Evolutionary conservation across 116 monocot species (phyloP).

Genomic region (Posidonia oceanica): DNA sequence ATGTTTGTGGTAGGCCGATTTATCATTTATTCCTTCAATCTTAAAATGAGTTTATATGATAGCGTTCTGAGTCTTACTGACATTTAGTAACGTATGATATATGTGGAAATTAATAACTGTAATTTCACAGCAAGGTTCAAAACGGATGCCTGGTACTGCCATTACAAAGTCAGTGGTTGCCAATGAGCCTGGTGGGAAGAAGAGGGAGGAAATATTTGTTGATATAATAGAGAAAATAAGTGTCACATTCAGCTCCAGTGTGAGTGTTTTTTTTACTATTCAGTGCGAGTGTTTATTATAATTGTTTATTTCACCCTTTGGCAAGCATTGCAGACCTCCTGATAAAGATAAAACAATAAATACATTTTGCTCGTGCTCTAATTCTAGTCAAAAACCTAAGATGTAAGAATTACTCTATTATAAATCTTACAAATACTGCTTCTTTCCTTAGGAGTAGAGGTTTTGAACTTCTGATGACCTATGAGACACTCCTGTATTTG

Average conservation of each 20-base stretch:
- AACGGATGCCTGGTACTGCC: constrained; percentile 94
- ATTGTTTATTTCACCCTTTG: neutral
- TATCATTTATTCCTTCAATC: neutral
- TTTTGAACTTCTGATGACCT: too few relatives aligned
- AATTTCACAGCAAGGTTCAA: constrained; percentile 79
- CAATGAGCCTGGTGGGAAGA: constrained; percentile 80
- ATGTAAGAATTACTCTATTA: too few relatives aligned
- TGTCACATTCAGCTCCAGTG: constrained; percentile 97
- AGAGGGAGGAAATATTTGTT: constrained; percentile 98
- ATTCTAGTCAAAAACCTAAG: too few relatives aligned
- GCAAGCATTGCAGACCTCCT: too few relatives aligned
- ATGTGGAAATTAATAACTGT: neutral
- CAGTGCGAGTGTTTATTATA: constrained; percentile 56
- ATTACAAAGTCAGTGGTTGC: constrained; percentile 96
- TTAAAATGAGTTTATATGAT: neutral
- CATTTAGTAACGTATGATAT: neutral
- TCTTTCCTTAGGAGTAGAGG: too few relatives aligned
- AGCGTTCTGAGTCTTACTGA: neutral
- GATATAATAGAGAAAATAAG: constrained; percentile 99
- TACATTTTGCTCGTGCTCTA: too few relatives aligned
- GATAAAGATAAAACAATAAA: too few relatives aligned
- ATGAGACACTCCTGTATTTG: too few relatives aligned
- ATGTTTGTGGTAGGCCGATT: constrained; percentile 81
- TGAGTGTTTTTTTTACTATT: constrained; percentile 41
- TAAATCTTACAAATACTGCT: too few relatives aligned